Percentiles rank a stretch among this genome's conserved stretches.
Conservation (phyloP, 1,139 yeast species). For the Saccharomyces hybrid region DNA sequence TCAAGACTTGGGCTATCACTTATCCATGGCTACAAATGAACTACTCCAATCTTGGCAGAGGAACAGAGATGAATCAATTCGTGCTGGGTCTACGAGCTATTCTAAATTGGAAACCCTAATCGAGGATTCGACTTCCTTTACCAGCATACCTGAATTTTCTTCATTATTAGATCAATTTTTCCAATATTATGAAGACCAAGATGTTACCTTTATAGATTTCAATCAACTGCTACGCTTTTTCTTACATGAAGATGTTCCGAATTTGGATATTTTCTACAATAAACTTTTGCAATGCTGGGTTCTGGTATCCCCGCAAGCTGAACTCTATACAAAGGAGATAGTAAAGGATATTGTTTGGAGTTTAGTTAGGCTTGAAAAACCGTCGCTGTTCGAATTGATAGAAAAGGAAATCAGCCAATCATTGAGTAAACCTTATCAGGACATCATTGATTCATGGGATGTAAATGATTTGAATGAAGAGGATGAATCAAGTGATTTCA, state of each 20-base stretch:
- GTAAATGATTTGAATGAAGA: conserved; percentile 10
- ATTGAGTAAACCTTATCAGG: conserved; percentile 12
- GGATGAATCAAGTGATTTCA: conserved; percentile 2
- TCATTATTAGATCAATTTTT: conserved; percentile 27
- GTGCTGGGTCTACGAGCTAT: not conserved
- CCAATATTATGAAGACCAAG: conserved; percentile 20
- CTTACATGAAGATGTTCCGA: conserved; percentile 15
- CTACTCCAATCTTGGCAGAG: conserved; percentile 9
- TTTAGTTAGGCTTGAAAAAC: conserved; percentile 11
- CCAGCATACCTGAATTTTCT: conserved; percentile 20
- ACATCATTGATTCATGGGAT: conserved; percentile 25
- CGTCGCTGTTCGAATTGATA: conserved; percentile 8
- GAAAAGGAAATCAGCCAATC: conserved; percentile 7
- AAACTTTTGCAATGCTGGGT: conserved; percentile 29
- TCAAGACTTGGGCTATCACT: conserved; percentile 3
- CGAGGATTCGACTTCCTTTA: conserved; percentile 11
- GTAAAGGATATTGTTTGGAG: conserved; percentile 18
- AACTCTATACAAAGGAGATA: conserved; percentile 16
- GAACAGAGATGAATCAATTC: not conserved
- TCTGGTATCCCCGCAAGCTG: conserved; percentile 14
- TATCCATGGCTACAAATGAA: conserved; percentile 9
- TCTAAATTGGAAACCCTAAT: conserved; percentile 13
- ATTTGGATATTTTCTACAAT: conserved; percentile 21
- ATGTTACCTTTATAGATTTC: conserved; percentile 17
- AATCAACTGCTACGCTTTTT: conserved; percentile 12